A percentile compares a stretch with the other conserved stretches of the same genome.
These are phyloP conservation scores for Peniophora sp. DNA, from an alignment of 1,284 basidiomycete genomes.

Conservation along the genomic window DNA sequence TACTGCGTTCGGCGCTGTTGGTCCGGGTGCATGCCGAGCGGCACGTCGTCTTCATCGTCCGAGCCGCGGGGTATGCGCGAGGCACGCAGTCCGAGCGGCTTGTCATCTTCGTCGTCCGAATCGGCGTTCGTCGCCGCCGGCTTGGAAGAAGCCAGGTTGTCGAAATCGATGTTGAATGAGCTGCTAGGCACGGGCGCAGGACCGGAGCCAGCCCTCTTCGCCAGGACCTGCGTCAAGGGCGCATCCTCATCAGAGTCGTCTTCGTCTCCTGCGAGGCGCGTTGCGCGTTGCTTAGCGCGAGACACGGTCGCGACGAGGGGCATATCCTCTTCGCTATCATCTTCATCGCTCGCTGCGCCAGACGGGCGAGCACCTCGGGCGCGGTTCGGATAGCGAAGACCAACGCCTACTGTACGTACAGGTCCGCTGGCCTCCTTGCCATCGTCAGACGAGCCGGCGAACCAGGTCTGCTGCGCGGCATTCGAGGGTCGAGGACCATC, in stretches of 20 bases:
- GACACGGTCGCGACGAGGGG: slow-evolving; percentile 60
- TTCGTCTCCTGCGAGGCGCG: slow-evolving; percentile 16
- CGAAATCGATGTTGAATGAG: slow-evolving; percentile 26
- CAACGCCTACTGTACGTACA: slow-evolving; percentile 46
- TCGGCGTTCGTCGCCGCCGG: slow-evolving; percentile 1
- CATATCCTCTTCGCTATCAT: slow-evolving; percentile 68
- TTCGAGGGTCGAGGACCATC: slow-evolving; percentile 24
- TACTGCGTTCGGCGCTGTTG: slow-evolving; percentile 70
- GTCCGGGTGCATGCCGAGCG: slow-evolving; percentile 67
- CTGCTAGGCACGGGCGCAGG: slow-evolving; percentile 26
- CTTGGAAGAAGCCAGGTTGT: slow-evolving; percentile 25
- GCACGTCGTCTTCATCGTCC: slow-evolving; percentile 36
- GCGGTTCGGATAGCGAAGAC: slow-evolving; percentile 37
- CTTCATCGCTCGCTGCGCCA: slow-evolving; percentile 21
- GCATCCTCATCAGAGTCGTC: slow-evolving; percentile 67
- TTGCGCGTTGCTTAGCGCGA: slow-evolving; percentile 36
- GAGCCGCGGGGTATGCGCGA: slow-evolving; percentile 28
- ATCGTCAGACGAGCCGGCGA: slow-evolving; percentile 56
- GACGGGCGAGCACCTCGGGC: slow-evolving; percentile 5
- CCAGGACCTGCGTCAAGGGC: slow-evolving; percentile 48
- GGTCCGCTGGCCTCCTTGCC: slow-evolving; percentile 33
- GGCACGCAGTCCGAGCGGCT: slow-evolving; percentile 58
- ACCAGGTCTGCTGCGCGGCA: slow-evolving; percentile 34
- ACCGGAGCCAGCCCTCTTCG: slow-evolving; percentile 43
- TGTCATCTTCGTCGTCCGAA: slow-evolving; percentile 58